These are phyloP conservation scores for Fragilaria radians DNA, from an alignment of 108 stramenopile genomes.

Conservation along the genomic window DNA sequence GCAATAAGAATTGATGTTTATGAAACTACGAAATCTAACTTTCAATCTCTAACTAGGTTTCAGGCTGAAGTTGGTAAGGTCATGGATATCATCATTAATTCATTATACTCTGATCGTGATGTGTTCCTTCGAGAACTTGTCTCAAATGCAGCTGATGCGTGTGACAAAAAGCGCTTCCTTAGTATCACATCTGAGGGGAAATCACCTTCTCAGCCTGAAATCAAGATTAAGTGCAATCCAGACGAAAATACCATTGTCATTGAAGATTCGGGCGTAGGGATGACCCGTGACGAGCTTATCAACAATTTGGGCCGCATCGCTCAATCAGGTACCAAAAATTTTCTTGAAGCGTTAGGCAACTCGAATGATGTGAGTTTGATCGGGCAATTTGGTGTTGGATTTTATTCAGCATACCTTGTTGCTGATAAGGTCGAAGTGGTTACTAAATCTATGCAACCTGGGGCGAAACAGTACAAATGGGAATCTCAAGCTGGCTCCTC, in stretches of 20 bases:
- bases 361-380: slow-evolving; percentile 84
- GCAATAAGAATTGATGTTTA: background rate
- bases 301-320: slow-evolving; percentile 97
- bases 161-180: slow-evolving; percentile 99
- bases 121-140: slow-evolving; percentile 73
- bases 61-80: slow-evolving; percentile 92
- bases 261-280: slow-evolving; percentile 95
- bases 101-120: slow-evolving; percentile 86
- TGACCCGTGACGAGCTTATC: slow-evolving; percentile 91
- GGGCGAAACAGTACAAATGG: slow-evolving; percentile 62
- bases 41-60: slow-evolving; percentile 34
- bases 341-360: slow-evolving; percentile 81
- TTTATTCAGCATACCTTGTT: slow-evolving; percentile 97
- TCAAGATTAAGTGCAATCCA: slow-evolving; percentile 66
- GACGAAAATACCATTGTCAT: slow-evolving; percentile 81
- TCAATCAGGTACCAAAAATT: slow-evolving; percentile 83
- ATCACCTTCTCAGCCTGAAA: slow-evolving; percentile 37
- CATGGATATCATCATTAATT: slow-evolving; percentile 99
- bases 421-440: slow-evolving; percentile 92
- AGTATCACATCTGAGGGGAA: slow-evolving; percentile 36
- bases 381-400: slow-evolving; percentile 99
- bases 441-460: slow-evolving; percentile 77
- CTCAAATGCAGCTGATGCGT: slow-evolving; percentile 94
- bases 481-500: slow-evolving; percentile 57
- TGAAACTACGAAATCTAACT: background rate